Conservation (phyloP, 1,139 yeast genomes). For the Magnusiomyces paraingens region DNA sequence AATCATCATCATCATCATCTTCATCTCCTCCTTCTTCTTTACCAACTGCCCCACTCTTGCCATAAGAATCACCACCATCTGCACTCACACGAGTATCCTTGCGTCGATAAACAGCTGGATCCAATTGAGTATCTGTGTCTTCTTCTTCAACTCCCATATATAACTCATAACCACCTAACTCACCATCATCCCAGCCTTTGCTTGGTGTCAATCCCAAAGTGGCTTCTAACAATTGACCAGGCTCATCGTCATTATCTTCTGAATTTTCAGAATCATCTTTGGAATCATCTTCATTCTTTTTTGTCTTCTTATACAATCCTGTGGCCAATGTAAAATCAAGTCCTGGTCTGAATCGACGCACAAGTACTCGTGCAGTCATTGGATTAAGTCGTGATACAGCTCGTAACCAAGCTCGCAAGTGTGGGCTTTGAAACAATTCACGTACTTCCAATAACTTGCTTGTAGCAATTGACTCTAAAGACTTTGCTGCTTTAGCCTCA, state of each 20-base stretch:
- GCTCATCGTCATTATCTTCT: slow-evolving; percentile 6
- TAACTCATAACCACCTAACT: slow-evolving; percentile 88
- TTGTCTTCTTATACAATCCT: slow-evolving; percentile 27
- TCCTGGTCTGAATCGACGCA: slow-evolving; percentile 91
- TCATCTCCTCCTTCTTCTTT: no score
- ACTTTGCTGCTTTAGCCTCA: neutral
- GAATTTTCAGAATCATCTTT: slow-evolving; percentile 17
- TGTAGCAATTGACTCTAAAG: slow-evolving; percentile 21
- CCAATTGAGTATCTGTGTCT: slow-evolving; percentile 42
- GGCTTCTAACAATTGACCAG: slow-evolving; percentile 46
- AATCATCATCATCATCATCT: slow-evolving; percentile 46
- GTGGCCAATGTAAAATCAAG: slow-evolving; percentile 91
- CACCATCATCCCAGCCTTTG: slow-evolving; percentile 79
- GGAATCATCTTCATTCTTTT: neutral
- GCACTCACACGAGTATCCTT: slow-evolving; percentile 49
- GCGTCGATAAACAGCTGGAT: slow-evolving; percentile 41
- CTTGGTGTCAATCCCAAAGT: slow-evolving; percentile 76
- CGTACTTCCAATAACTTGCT: slow-evolving; percentile 48
- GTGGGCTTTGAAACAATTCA: slow-evolving; percentile 49
- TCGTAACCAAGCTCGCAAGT: slow-evolving; percentile 67
- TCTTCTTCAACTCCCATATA: slow-evolving; percentile 58
- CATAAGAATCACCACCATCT: slow-evolving; percentile 29
- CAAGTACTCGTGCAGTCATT: slow-evolving; percentile 58
- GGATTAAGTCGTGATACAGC: slow-evolving; percentile 59
- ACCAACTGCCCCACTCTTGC: slow-evolving; percentile 16